A percentile compares a stretch with the other conserved stretches of the same genome.
Conservation (phyloP, 2,329 filamentous ascomycete species). For the Ophiostoma australiae region DNA sequence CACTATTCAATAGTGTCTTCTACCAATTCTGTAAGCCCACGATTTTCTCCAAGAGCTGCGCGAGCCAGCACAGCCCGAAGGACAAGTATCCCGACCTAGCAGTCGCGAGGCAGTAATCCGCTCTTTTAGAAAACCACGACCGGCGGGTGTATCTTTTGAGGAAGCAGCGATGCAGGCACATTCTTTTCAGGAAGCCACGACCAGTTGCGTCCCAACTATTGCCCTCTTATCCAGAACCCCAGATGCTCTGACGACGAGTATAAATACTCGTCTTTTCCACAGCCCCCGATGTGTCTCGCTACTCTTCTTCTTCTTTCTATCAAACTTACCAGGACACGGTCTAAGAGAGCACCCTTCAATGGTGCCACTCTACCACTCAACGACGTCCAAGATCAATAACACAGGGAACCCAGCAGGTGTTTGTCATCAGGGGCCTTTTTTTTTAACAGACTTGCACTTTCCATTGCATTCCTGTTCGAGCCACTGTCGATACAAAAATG, state of each 20-base stretch:
- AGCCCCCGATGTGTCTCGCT: neutral
- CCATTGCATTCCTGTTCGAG: conserved; percentile 3
- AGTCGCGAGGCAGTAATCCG: neutral
- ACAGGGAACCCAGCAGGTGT: neutral
- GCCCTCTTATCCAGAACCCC: neutral
- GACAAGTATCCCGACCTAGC: neutral
- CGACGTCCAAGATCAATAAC: neutral
- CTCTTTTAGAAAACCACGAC: neutral
- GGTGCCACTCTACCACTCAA: neutral
- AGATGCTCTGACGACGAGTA: neutral
- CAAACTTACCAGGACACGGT: neutral
- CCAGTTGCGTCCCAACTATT: neutral
- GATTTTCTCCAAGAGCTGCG: neutral
- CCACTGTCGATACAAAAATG: neutral
- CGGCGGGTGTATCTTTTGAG: too few relatives aligned
- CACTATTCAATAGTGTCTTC: too few relatives aligned
- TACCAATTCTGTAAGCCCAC: too few relatives aligned
- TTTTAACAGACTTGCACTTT: neutral
- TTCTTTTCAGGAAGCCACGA: neutral
- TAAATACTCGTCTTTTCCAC: neutral
- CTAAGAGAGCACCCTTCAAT: neutral
- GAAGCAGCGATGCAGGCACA: too few relatives aligned
- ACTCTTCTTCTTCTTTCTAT: neutral
- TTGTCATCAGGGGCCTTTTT: neutral
- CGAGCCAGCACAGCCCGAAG: neutral